These are phyloP conservation scores for Xerocomellus dryophilus DNA, from an alignment of 768 basidiomycete species.

Conservation along the genomic window DNA sequence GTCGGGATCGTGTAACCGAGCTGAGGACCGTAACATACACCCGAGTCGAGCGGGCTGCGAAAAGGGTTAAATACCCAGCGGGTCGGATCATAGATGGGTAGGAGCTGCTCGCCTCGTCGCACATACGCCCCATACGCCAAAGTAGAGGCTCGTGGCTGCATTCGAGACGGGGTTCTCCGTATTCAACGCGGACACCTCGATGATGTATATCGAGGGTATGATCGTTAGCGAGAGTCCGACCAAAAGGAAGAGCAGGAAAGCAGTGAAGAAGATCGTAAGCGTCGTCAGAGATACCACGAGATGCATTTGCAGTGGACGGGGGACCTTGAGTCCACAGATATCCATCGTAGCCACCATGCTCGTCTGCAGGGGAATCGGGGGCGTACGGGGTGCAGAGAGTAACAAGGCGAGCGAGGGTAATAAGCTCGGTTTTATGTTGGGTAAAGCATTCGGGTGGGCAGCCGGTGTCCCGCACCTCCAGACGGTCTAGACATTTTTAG, in stretches of 20 bases:
- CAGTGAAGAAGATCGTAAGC: slow-evolving; percentile 48
- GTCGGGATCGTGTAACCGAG: slow-evolving; percentile 69
- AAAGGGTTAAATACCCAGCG: background rate
- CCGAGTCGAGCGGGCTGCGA: slow-evolving; percentile 19
- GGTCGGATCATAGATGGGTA: too few species aligned
- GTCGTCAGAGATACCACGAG: slow-evolving; percentile 46
- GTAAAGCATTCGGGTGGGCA: background rate
- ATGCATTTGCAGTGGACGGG: slow-evolving; percentile 44
- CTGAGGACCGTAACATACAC: slow-evolving; percentile 56
- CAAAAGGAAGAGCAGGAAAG: slow-evolving; percentile 73
- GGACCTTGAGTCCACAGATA: slow-evolving; percentile 18
- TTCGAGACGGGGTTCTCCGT: slow-evolving; percentile 40
- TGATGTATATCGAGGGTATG: slow-evolving; percentile 64
- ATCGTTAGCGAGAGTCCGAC: slow-evolving; percentile 75
- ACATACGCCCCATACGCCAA: slow-evolving; percentile 86
- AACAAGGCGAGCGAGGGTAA: background rate
- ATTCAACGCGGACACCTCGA: slow-evolving; percentile 40
- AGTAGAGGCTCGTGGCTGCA: slow-evolving; percentile 58
- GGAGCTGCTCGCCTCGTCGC: slow-evolving; percentile 43
- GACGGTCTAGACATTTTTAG: background rate
- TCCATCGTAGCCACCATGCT: slow-evolving; percentile 16
- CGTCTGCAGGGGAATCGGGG: background rate
- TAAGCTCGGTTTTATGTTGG: background rate
- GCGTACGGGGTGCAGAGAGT: background rate
- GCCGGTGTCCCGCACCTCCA: background rate